phyloP scores from a whole-genome alignment of 2,329 filamentous ascomycete species.

The Tolypocladium cylindrosporum region DNA sequence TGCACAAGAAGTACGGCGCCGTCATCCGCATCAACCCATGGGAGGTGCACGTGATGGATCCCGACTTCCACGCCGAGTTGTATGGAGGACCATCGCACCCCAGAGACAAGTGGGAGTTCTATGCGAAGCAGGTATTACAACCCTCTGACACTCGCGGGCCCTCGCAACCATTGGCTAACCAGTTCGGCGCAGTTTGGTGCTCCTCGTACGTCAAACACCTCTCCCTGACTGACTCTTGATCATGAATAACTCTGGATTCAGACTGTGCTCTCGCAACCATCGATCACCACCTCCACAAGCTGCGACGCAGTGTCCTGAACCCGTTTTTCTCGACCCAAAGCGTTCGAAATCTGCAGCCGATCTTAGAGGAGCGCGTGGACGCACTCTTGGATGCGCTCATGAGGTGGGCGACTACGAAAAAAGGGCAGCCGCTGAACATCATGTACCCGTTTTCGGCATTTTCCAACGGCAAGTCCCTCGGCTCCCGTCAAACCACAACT shows the following conservation, averaged over 20 bases:
- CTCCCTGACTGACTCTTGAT: neutral
- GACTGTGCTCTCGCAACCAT: conserved; percentile 23
- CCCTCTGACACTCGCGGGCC: neutral
- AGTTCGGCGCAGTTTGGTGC: conserved; percentile 17
- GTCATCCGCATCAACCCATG: conserved; percentile 29
- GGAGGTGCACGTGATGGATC: conserved; percentile 28
- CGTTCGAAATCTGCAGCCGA: conserved; percentile 25
- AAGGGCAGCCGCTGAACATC: conserved; percentile 20
- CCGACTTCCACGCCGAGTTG: conserved; percentile 28
- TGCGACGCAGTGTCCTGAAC: conserved; percentile 23
- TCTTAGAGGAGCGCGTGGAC: conserved; percentile 25
- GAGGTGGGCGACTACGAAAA: conserved; percentile 14
- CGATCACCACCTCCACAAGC: conserved; percentile 22
- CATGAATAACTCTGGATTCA: neutral
- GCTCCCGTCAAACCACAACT: neutral
- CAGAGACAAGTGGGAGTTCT: conserved; percentile 24
- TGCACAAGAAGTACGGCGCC: conserved; percentile 31
- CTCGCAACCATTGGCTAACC: conserved; percentile 2
- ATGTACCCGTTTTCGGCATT: conserved; percentile 28
- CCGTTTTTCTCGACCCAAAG: conserved; percentile 27
- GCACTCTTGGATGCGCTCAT: conserved; percentile 20
- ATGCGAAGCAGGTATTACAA: conserved; percentile 22
- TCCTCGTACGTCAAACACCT: conserved; percentile 14
- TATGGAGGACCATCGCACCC: conserved; percentile 20
- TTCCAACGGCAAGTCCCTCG: conserved; percentile 19